Percentiles rank a stretch among this genome's conserved stretches.
Evolutionary conservation across 441 rosid species (phyloP).

Genomic region (Eruca vesicaria): DNA sequence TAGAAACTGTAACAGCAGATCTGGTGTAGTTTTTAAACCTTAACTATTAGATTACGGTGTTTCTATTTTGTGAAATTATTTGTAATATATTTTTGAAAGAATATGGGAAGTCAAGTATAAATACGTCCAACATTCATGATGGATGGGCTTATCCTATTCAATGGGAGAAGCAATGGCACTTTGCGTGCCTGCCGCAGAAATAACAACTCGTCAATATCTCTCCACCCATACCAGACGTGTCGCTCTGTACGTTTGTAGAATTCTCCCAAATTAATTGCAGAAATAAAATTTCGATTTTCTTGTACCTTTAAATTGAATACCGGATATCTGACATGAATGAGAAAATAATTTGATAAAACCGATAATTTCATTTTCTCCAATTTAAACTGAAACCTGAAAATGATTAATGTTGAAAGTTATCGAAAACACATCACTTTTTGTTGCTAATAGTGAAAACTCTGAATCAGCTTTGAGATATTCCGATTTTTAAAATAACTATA

Average conservation of each 20-base stretch:
- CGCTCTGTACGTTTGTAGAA: not conserved
- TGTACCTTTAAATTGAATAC: slow-evolving; percentile 1
- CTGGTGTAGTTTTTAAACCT: too few species aligned
- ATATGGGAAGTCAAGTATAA: not conserved
- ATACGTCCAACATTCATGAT: slow-evolving; percentile 23
- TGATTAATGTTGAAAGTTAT: not conserved
- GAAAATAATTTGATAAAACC: not conserved
- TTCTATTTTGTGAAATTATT: not conserved
- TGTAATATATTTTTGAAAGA: not conserved
- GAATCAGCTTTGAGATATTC: too few species aligned
- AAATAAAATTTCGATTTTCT: not conserved
- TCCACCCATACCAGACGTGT: slow-evolving; percentile 18
- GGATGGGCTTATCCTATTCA: slow-evolving; percentile 29
- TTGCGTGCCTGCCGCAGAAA: slow-evolving; percentile 26
- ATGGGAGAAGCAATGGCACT: slow-evolving; percentile 26
- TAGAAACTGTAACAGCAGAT: too few species aligned
- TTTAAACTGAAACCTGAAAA: not conserved
- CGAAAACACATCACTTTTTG: not conserved
- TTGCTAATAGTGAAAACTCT: too few species aligned
- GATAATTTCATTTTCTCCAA: not conserved
- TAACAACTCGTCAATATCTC: slow-evolving; percentile 17
- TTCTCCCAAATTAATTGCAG: not conserved
- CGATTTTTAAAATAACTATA: too few species aligned
- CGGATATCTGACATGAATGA: not conserved
- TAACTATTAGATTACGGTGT: too few species aligned